Conservation (phyloP, 2,329 filamentous ascomycete genomes). For the Trichocomaceae sp. region DNA sequence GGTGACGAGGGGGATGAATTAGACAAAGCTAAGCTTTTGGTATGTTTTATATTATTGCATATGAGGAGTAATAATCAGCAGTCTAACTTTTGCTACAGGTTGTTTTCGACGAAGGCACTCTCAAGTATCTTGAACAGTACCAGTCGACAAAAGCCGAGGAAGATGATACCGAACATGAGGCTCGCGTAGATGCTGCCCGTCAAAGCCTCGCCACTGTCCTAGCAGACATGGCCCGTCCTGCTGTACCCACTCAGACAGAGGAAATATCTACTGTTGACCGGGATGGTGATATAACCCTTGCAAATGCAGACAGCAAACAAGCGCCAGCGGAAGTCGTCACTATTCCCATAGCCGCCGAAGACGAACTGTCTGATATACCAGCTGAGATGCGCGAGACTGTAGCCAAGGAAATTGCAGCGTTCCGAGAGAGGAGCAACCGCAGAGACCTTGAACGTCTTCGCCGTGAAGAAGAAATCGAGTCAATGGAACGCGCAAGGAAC, state of each 20-base stretch:
- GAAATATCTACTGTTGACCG: conserved; percentile 49
- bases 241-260: conserved; percentile 39
- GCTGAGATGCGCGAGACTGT: conserved; percentile 95
- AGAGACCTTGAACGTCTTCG: conserved; percentile 81
- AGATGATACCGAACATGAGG: conserved; percentile 55
- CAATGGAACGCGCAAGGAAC: conserved; percentile 70
- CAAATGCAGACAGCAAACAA: conserved; percentile 51
- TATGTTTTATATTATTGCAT: conserved; percentile 32
- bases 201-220: conserved; percentile 62
- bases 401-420: conserved; percentile 86
- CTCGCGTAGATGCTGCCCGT: conserved; percentile 63
- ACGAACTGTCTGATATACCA: conserved; percentile 91
- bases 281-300: conserved; percentile 65
- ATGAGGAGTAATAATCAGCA: neutral
- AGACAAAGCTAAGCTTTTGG: conserved; percentile 64
- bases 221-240: conserved; percentile 65
- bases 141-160: conserved; percentile 60
- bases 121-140: conserved; percentile 80
- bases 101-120: conserved; percentile 72
- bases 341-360: conserved; percentile 78
- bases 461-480: conserved; percentile 87
- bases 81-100: conserved; percentile 37
- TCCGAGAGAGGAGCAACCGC: conserved; percentile 82
- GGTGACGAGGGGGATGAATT: conserved; percentile 44
- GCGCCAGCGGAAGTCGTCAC: conserved; percentile 70